Base-by-base conservation (phyloP, 31 red algal genomes). In the Asparagopsis taxiformis region DNA sequence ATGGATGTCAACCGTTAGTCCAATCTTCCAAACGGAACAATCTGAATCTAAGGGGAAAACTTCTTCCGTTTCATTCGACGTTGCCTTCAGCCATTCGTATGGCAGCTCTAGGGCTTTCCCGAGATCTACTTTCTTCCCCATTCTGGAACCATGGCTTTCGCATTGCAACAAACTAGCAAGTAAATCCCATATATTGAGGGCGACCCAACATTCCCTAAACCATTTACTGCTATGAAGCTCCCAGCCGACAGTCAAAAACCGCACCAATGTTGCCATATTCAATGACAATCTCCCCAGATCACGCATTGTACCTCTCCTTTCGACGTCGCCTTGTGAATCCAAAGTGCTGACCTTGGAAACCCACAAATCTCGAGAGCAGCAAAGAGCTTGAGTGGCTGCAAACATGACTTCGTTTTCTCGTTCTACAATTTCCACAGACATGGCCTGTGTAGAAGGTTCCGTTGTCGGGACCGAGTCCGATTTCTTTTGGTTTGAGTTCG, bases 191-290 rank as follows among this genome's bases (percentile, higher is more conserved):
- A 74, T 55, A 19, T 62, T 54, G 13, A 79, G 53, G 11, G 55
- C 64, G 3, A 72, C 62, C 85, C 85, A 89, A 70, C 67, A 72
- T 22, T 31, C 64, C 24, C 48, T 31, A 31, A 89, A 74, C 85
- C 85, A 89, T 26, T 62, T 74, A 62, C 69, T 79, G 37, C 61
- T 74, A 30, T 89, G 85, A 1, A 64, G 58, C 50, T 89, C 74
- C 67, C 75, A 79, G 16, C 54, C 65, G 16, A 80, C 51, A 34
- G 68, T 54, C 58, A 89, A 62, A 59, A 89, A 80, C 4, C 75
- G 59, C 1, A 89, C 75, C 59, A 62, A 80, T 57, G 68, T 62
- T 0, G 75, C 85, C 34, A 89, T 89, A 16, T 41, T 58, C 11
- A 80, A 30, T 17, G 75, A 55, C 10, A 65, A 48, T 7, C 51